Evolutionary conservation across 2,329 filamentous ascomycete species (phyloP).

Genomic region (Cyphellophora attinorum): DNA sequence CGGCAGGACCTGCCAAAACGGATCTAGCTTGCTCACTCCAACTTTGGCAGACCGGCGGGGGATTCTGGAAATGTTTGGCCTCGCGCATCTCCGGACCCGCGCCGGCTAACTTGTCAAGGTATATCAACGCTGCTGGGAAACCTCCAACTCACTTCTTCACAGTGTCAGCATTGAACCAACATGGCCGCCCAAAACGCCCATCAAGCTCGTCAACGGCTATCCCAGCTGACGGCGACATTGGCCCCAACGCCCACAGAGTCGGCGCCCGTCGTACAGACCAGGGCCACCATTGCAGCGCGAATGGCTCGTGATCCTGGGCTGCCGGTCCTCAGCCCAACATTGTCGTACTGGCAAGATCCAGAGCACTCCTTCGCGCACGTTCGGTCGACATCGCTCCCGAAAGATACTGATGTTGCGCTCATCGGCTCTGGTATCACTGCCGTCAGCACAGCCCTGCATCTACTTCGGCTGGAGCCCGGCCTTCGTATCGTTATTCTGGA

Average conservation of each 20-base stretch:
- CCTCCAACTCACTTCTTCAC: too few species aligned
- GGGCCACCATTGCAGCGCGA: conserved; percentile 4
- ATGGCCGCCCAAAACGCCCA: too few species aligned
- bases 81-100: too few species aligned
- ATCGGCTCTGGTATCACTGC: conserved; percentile 29
- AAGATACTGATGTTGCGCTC: conserved; percentile 21
- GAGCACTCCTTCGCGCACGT: conserved; percentile 19
- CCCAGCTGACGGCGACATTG: not conserved
- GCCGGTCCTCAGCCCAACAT: conserved; percentile 26
- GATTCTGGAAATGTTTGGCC: too few species aligned
- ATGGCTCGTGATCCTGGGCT: conserved; percentile 23
- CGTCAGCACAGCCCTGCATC: conserved; percentile 22
- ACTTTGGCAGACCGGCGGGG: too few species aligned
- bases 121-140: too few species aligned
- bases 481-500: conserved; percentile 25
- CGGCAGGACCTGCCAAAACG: too few species aligned
- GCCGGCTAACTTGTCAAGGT: too few species aligned
- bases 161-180: too few species aligned
- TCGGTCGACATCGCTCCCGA: conserved; percentile 16
- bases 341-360: conserved; percentile 24
- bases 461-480: conserved; percentile 20
- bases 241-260: not conserved
- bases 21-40: too few species aligned
- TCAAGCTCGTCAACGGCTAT: not conserved
- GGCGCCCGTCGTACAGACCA: not conserved